These are phyloP conservation scores for Prunus padus DNA, from an alignment of 306 rosid species.

Conservation along the genomic window DNA sequence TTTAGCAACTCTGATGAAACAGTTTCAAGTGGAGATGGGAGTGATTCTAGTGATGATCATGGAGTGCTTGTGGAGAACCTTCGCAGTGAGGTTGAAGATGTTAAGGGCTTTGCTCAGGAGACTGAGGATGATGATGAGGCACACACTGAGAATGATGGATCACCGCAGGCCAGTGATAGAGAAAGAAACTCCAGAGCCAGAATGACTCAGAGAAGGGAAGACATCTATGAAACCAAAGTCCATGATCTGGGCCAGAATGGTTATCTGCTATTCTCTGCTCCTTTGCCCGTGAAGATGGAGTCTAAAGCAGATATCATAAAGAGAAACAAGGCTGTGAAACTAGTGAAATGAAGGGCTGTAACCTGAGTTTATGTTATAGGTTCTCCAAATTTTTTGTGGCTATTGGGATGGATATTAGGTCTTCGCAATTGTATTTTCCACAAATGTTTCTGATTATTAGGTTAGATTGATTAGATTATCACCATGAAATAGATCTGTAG, in stretches of 20 bases:
- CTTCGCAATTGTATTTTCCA: conserved; percentile 14
- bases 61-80: conserved; percentile 44
- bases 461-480: conserved; percentile 23
- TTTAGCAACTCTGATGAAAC: conserved; percentile 34
- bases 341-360: conserved; percentile 32
- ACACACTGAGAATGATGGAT: conserved; percentile 30
- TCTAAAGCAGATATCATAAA: conserved; percentile 46
- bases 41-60: conserved; percentile 62
- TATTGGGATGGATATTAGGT: conserved; percentile 14
- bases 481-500: conserved; percentile 11
- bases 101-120: conserved; percentile 41
- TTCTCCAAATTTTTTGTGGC: conserved; percentile 25
- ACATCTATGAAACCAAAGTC: conserved; percentile 28
- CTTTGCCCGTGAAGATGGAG: conserved; percentile 85
- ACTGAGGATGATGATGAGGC: conserved; percentile 55
- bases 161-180: conserved; percentile 46
- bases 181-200: conserved; percentile 38
- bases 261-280: conserved; percentile 58
- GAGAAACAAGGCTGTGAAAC: conserved; percentile 48
- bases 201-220: conserved; percentile 29
- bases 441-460: conserved; percentile 21
- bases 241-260: conserved; percentile 28
- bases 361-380: conserved; percentile 6
- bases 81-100: conserved; percentile 48
- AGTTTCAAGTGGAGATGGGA: conserved; percentile 43